Base-by-base conservation (phyloP, 2,329 filamentous ascomycete genomes). In the Alternaria longipes region DNA sequence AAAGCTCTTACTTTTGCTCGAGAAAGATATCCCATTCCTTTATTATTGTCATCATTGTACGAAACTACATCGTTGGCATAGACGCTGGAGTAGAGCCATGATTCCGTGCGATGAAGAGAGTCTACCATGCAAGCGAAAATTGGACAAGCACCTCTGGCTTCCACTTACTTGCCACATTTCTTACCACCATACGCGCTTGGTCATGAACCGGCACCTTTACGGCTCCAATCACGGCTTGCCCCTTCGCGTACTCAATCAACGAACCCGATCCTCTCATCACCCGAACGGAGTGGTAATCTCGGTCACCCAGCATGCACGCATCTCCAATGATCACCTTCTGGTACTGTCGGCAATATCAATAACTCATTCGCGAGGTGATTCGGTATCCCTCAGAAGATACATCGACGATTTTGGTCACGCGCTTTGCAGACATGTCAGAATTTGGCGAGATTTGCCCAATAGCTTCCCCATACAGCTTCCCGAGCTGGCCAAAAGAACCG, bases 201-300 rank as follows among this genome's bases (percentile, higher is more conserved):
- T 69, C 36, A 68, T 71, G 63, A 70, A 72, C 49, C 61, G 55
- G 40, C 63, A 68, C 59, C 49, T 70, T 11, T 68, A 70, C 42
- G 64, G 67, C 32, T 32, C 59, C 32, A 46, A 49, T n/a, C 60
- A 72, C 28, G 68, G 68, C 9, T 44, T 56, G 22, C 41, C 63
- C 49, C 42, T 59, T 34, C 18, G 32, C n/a, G 57, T 38, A 56
- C 54, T 70, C 53, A 51, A 64, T n/a, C 2, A 59, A 7, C 53
- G 18, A 34, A 11, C n/a, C 18, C 7, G 2, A 6, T 9, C 20
- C 0, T 4, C 14, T 5, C 0, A 16, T 34, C 14, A 14, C 26
- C 12, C 9, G 45, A 20, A 54, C 11, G 44, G 44, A 56, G 41
- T 67, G 18, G 42, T 36, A 16, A 7, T 38, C 5, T 55, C 56